Base-by-base conservation (phyloP, 2,329 filamentous ascomycete species). In the Pestalotiopsis sp. region DNA sequence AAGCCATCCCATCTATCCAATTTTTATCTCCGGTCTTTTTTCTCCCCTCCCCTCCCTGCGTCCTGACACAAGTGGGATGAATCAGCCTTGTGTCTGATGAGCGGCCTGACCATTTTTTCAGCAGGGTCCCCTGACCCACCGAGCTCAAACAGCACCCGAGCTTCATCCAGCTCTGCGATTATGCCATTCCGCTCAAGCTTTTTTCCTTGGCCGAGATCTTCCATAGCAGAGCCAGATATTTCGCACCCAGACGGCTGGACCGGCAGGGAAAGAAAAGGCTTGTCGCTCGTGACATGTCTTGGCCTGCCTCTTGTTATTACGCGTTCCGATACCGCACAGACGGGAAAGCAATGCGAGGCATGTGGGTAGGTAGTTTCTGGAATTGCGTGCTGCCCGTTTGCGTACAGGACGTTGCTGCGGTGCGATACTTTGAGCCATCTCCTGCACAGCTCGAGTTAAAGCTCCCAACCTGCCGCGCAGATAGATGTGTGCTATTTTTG, bases 91-190 rank as follows among this genome's bases (percentile, higher is more conserved):
- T 57, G 45, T 57, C 23, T 66, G 63, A 57, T n/a, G 49, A 31
- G 49, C 63, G 25, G 63, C 63, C n/a, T 39, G 63, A 66, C 49
- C 27, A 56, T 39, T 36, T 27, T 14, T 11, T 27, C 20, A 38
- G 63, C 31, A 66, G 25, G 7, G 31, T 36, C 52, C 52, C 39
- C 45, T 52, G 45, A 52, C 45, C 64, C 64, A 66, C 64, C 64
- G 36, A 31, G n/a, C 64, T 66, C 64, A 66, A 66, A 66, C 64
- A 60, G 12, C 52, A 56, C 31, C 64, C 39, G 27, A 60, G 64
- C 63, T 66, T 66, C 63, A 66, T 17, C 62, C 38, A 64, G 49
- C 39, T 27, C 39, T 20, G 25, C 36, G 49, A 23, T 31, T 36
- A 60, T 27, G 57, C 25, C 57, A 36, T 27, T 7, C 12, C 1